These are phyloP conservation scores for Daldinia sp. DNA, from an alignment of 2,329 filamentous ascomycete species.

Conservation along the genomic window DNA sequence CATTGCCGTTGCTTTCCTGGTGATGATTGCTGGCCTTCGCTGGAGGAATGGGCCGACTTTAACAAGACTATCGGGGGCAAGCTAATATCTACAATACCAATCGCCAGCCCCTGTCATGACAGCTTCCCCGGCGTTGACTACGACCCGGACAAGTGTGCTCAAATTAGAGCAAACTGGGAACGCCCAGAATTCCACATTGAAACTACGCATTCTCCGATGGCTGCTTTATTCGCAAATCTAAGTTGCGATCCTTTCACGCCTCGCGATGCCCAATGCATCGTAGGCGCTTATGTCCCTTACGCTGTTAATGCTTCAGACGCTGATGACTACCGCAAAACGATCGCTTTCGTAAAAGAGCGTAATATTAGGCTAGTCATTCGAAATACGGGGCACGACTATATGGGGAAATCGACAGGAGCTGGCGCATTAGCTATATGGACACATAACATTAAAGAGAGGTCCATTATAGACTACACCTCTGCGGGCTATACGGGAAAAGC, in stretches of 20 bases:
- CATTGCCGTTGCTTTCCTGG: conserved; percentile 25
- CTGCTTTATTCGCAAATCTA: conserved; percentile 44
- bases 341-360: conserved; percentile 54
- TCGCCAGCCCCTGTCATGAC: background rate
- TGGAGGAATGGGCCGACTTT: conserved; percentile 15
- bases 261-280: conserved; percentile 54
- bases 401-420: conserved; percentile 65
- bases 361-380: conserved; percentile 62
- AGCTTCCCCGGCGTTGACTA: background rate
- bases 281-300: conserved; percentile 54
- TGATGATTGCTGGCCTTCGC: conserved; percentile 22
- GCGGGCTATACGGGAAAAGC: background rate
- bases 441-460: conserved; percentile 59
- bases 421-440: conserved; percentile 63
- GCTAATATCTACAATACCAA: background rate
- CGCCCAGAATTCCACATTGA: background rate
- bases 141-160: background rate
- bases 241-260: conserved; percentile 50
- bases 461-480: conserved; percentile 47
- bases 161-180: background rate
- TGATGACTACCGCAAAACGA: conserved; percentile 41
- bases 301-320: conserved; percentile 48
- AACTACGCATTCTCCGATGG: conserved; percentile 41
- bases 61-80: conserved; percentile 20
- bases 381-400: conserved; percentile 64